A percentile compares a stretch with the other conserved stretches of the same genome.
These are phyloP conservation scores for Aphanocladium album DNA, from an alignment of 2,329 filamentous ascomycete species.

Conservation along the genomic window DNA sequence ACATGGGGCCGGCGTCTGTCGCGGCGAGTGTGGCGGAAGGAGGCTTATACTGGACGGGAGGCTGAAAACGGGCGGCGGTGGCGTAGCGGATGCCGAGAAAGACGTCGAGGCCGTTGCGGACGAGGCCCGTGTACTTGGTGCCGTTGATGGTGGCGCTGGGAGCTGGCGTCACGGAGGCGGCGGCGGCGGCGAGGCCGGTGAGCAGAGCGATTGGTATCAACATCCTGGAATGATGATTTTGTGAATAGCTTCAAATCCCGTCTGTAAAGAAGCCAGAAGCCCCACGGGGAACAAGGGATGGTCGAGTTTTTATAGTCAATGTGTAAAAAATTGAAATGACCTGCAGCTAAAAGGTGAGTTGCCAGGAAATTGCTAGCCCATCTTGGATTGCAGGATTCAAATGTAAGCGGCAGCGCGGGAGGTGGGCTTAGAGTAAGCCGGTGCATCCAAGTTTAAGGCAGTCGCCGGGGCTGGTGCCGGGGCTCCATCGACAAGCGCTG, in stretches of 20 bases:
- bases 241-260: not conserved
- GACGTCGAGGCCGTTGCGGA: too few relatives aligned
- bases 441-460: not conserved
- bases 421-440: not conserved
- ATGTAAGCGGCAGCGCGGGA: too few relatives aligned
- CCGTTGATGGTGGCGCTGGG: not conserved
- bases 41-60: slow-evolving; percentile 32
- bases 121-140: slow-evolving; percentile 35
- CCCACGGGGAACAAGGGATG: too few relatives aligned
- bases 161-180: not conserved
- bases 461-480: not conserved
- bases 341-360: too few relatives aligned
- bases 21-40: slow-evolving; percentile 32
- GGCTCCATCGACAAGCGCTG: too few relatives aligned
- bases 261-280: too few relatives aligned
- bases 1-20: slow-evolving; percentile 36
- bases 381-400: too few relatives aligned
- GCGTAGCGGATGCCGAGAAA: too few relatives aligned
- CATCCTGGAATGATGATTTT: not conserved
- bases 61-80: slow-evolving; percentile 39
- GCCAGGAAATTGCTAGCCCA: too few relatives aligned
- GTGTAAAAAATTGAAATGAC: too few relatives aligned
- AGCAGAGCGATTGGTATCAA: too few relatives aligned
- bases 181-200: not conserved
- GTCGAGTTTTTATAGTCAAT: not conserved